phyloP scores from a whole-genome alignment of 192 early-diverging fungal species.

The Backusella luteola region DNA sequence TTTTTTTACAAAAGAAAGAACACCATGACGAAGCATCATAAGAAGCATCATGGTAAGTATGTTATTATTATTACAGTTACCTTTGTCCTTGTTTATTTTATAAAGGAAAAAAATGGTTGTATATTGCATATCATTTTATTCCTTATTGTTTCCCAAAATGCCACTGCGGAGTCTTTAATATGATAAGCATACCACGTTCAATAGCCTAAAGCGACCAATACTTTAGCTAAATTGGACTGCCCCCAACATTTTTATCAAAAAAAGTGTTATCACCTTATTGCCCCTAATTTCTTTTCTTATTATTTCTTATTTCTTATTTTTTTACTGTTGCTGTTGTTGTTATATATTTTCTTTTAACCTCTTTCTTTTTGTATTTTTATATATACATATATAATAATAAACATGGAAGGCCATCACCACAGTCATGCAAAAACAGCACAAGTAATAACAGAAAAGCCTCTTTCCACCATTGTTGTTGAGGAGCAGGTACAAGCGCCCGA shows the following conservation, averaged over 20 bases:
- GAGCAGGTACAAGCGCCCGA: not conserved
- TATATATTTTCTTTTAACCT: not conserved
- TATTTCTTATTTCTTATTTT: not conserved
- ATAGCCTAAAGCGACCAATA: slow-evolving; percentile 7
- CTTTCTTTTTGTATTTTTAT: not conserved
- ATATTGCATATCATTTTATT: not conserved
- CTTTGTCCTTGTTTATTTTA: not conserved
- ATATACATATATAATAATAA: not conserved
- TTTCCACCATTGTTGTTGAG: not conserved
- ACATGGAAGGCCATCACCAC: not conserved
- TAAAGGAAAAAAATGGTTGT: not conserved
- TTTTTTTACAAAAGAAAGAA: not conserved
- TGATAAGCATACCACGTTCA: slow-evolving; percentile 1
- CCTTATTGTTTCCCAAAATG: slow-evolving; percentile 5
- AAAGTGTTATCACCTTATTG: not conserved
- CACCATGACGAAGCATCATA: not conserved
- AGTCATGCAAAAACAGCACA: not conserved
- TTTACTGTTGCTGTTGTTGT: not conserved
- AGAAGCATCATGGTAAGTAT: not conserved
- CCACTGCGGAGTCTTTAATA: slow-evolving; percentile 9
- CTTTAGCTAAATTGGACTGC: slow-evolving; percentile 5
- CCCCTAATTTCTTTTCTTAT: not conserved
- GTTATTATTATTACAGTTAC: not conserved
- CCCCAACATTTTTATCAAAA: slow-evolving; percentile 1
- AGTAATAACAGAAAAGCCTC: not conserved